Conservation (phyloP, 139 green algal genomes). For the Nannochloris sp. region DNA sequence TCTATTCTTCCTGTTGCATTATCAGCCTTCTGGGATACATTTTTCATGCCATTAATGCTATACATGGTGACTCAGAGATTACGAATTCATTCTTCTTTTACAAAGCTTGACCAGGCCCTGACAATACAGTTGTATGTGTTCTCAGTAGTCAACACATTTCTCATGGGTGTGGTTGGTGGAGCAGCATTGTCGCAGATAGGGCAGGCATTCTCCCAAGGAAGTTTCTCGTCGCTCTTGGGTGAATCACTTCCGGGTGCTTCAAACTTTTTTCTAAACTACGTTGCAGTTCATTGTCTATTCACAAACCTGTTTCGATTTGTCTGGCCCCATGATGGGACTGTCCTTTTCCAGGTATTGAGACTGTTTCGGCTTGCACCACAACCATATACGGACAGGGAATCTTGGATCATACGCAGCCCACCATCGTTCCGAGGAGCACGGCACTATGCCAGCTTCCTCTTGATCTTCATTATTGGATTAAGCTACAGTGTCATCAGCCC, state of each 20-base stretch:
- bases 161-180: conserved; percentile 1
- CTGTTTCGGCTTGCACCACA: background rate
- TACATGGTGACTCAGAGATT: background rate
- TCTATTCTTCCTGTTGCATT: background rate
- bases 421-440: conserved; percentile 1
- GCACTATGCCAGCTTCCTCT: background rate
- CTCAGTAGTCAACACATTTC: background rate
- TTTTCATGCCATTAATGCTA: conserved; percentile 2
- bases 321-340: conserved; percentile 5
- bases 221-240: background rate
- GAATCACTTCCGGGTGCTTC: background rate
- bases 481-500: conserved; percentile 1
- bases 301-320: conserved; percentile 10
- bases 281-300: conserved; percentile 1
- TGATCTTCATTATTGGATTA: background rate
- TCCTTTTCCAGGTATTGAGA: conserved; percentile 5
- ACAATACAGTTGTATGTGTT: background rate
- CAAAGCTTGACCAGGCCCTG: background rate
- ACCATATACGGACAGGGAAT: background rate
- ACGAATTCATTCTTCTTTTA: background rate
- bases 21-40: conserved; percentile 7
- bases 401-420: background rate
- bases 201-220: background rate
- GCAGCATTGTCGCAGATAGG: background rate
- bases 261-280: conserved; percentile 5